phyloP scores from a whole-genome alignment of 306 rosid genomes.

The Quercus aquifolioides region DNA sequence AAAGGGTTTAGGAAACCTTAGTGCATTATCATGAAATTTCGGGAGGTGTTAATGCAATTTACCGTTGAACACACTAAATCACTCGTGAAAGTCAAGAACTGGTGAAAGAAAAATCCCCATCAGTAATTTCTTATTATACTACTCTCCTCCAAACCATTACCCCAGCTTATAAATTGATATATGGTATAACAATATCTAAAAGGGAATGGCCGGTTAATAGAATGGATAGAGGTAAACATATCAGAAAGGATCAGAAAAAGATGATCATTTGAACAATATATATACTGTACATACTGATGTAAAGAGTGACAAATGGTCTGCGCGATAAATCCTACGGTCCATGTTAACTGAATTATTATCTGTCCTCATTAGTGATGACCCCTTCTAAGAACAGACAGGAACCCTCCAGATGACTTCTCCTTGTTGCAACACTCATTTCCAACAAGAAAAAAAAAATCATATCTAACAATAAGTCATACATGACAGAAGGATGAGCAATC shows the following conservation, averaged over 20 bases:
- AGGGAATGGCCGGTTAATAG: slow-evolving; percentile 17
- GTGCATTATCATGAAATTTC: too few relatives aligned
- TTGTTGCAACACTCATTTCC: slow-evolving; percentile 40
- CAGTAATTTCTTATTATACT: not conserved
- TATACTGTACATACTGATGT: slow-evolving; percentile 43
- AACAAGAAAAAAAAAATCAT: not conserved
- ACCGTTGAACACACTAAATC: not conserved
- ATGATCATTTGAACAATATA: slow-evolving; percentile 8
- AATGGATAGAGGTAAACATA: slow-evolving; percentile 9
- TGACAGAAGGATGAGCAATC: not conserved
- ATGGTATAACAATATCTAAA: not conserved
- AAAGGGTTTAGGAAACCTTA: too few relatives aligned
- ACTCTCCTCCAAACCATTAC: slow-evolving; percentile 19
- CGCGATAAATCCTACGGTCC: slow-evolving; percentile 30
- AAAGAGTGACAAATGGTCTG: slow-evolving; percentile 18
- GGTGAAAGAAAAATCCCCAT: not conserved
- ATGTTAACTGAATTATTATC: slow-evolving; percentile 12
- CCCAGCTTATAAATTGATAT: not conserved
- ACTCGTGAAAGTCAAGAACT: not conserved
- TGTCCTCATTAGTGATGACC: slow-evolving; percentile 47
- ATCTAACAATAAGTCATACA: not conserved
- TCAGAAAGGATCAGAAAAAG: not conserved
- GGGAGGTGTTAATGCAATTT: too few relatives aligned
- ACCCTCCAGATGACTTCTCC: slow-evolving; percentile 53
- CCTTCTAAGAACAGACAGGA: slow-evolving; percentile 65